Conservation (phyloP, 2,329 filamentous ascomycete genomes). For the Colletotrichum siamense region DNA sequence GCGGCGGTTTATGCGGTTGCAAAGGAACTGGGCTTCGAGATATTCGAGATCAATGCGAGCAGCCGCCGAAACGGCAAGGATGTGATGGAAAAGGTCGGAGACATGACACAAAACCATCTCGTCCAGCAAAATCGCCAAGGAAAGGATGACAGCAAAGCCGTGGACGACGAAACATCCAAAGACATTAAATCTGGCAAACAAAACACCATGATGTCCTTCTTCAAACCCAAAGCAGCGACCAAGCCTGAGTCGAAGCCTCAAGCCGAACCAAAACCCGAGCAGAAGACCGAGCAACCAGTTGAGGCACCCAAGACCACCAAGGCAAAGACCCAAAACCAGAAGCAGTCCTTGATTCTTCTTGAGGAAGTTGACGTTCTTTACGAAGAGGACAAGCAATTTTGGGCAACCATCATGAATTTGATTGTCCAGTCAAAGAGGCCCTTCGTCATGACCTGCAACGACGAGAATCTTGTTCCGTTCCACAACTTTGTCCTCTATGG, state of each 20-base stretch:
- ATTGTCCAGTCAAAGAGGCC: slow-evolving; percentile 87
- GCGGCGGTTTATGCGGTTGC: slow-evolving; percentile 91
- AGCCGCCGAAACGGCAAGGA: slow-evolving; percentile 87
- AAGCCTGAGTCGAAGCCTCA: slow-evolving; percentile 27
- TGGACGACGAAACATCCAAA: slow-evolving; percentile 53
- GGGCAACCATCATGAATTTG: slow-evolving; percentile 79
- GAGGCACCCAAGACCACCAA: slow-evolving; percentile 2
- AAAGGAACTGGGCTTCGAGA: slow-evolving; percentile 88
- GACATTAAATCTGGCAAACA: slow-evolving; percentile 74
- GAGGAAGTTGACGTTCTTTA: slow-evolving; percentile 95
- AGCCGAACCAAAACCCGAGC: slow-evolving; percentile 25
- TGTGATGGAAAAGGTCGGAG: slow-evolving; percentile 87
- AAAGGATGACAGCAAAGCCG: slow-evolving; percentile 34
- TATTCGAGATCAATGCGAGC: slow-evolving; percentile 92
- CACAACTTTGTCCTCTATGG: slow-evolving; percentile 80
- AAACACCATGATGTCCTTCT: slow-evolving; percentile 81
- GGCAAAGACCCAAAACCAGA: slow-evolving; percentile 62
- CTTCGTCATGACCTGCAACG: slow-evolving; percentile 93
- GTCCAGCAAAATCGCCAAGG: slow-evolving; percentile 61
- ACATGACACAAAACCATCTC: slow-evolving; percentile 96
- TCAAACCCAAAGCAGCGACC: slow-evolving; percentile 60
- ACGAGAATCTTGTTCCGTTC: slow-evolving; percentile 82
- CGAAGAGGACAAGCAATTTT: slow-evolving; percentile 96
- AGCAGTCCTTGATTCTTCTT: slow-evolving; percentile 91
- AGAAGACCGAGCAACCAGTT: not conserved